phyloP scores from a whole-genome alignment of 345 rosid genomes.

The Rubroshorea leprosula region DNA sequence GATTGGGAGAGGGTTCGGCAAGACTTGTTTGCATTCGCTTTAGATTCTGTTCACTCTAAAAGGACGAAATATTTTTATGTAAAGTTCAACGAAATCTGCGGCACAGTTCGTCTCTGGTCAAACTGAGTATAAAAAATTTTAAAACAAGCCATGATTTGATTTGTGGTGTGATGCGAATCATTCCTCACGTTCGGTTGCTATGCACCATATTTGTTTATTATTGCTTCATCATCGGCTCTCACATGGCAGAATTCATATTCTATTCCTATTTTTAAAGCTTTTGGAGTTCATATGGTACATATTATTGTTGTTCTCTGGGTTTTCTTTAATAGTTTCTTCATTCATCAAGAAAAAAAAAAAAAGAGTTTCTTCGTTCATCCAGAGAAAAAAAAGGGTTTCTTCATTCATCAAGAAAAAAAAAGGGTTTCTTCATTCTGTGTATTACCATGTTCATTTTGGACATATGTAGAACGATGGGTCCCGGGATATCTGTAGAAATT shows the following conservation, averaged over 20 bases:
- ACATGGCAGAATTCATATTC: constrained; percentile 19
- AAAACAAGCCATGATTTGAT: constrained; percentile 5
- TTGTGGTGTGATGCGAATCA: constrained; percentile 26
- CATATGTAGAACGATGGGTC: no score
- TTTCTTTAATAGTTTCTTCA: neutral
- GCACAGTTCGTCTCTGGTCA: constrained; percentile 20
- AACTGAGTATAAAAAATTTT: constrained; percentile 7
- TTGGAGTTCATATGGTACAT: constrained; percentile 6
- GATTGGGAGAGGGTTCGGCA: constrained; percentile 28
- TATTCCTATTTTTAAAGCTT: neutral
- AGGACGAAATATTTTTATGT: neutral
- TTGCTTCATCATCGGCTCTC: constrained; percentile 24
- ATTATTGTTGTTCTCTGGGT: constrained; percentile 12
- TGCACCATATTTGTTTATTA: constrained; percentile 1
- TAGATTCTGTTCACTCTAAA: constrained; percentile 15
- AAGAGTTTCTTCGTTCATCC: no score
- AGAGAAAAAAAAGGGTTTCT: no score
- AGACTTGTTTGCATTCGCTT: constrained; percentile 11
- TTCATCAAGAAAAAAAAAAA: no score
- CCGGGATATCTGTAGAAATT: no score
- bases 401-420: no score
- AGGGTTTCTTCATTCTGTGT: constrained; percentile 11
- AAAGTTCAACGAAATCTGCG: neutral
- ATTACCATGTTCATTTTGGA: no score
- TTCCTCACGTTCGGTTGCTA: constrained; percentile 31